phyloP scores from a whole-genome alignment of 2,329 filamentous ascomycete genomes.

The Ophiosphaerella herpotricha region DNA sequence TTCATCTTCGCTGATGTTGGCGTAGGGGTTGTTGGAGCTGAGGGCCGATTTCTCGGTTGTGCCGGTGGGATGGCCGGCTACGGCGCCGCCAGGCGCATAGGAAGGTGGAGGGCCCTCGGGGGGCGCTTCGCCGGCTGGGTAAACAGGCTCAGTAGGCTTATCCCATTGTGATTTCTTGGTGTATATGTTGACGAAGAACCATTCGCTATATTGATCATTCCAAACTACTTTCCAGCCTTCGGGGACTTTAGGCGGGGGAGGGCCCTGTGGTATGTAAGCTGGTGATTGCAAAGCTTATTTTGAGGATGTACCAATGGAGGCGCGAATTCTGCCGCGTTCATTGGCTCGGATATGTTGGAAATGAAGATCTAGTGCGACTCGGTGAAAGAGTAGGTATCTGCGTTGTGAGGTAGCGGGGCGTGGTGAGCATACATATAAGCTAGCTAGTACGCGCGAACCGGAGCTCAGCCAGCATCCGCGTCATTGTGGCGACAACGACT shows the following conservation, averaged over 20 bases:
- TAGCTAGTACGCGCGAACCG: slow-evolving; percentile 8
- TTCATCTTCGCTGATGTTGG: slow-evolving; percentile 67
- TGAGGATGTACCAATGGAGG: slow-evolving; percentile 39
- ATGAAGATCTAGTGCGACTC: too few relatives aligned
- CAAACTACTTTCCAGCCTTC: slow-evolving; percentile 85
- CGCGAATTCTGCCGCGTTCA: slow-evolving; percentile 40
- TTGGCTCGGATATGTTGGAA: too few relatives aligned
- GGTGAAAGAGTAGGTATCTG: not conserved
- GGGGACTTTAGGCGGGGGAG: slow-evolving; percentile 66
- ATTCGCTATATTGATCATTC: slow-evolving; percentile 87
- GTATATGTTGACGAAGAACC: slow-evolving; percentile 89
- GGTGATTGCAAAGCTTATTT: not conserved
- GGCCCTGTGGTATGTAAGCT: slow-evolving; percentile 42
- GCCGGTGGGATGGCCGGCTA: slow-evolving; percentile 40
- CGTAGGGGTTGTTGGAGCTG: slow-evolving; percentile 72
- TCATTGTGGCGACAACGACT: slow-evolving; percentile 27
- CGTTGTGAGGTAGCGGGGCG: slow-evolving; percentile 5
- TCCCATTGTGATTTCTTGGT: slow-evolving; percentile 94
- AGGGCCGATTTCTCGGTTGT: slow-evolving; percentile 53
- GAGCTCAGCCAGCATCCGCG: slow-evolving; percentile 14
- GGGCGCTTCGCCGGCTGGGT: slow-evolving; percentile 52
- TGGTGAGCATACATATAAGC: slow-evolving; percentile 15
- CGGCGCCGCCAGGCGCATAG: slow-evolving; percentile 59
- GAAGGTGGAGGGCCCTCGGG: slow-evolving; percentile 69
- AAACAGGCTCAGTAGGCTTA: slow-evolving; percentile 71